These are phyloP conservation scores for Salvia sclarea DNA, from an alignment of 305 asterid genomes.

Conservation along the genomic window DNA sequence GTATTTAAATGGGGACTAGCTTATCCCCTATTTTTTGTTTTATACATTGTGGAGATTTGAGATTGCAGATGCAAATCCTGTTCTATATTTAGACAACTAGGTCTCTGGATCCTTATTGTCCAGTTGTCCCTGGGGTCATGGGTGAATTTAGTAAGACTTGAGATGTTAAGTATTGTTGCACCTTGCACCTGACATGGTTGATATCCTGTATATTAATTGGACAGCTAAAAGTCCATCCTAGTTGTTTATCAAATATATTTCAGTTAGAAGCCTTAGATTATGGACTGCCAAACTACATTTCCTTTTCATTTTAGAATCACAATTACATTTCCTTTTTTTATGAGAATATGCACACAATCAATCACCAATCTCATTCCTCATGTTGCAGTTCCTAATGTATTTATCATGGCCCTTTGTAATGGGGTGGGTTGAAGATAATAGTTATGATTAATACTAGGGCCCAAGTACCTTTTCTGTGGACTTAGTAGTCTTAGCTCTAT, in stretches of 20 bases:
- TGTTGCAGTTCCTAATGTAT: neutral
- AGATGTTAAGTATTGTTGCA: conserved; percentile 14
- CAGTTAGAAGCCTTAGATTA: conserved; percentile 15
- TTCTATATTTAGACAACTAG: conserved; percentile 21
- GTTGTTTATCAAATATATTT: conserved; percentile 1
- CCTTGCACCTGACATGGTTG: conserved; percentile 8
- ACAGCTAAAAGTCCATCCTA: neutral
- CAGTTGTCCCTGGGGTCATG: conserved; percentile 7
- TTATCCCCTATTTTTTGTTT: neutral
- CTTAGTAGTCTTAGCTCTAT: conserved; percentile 11
- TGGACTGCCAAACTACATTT: neutral
- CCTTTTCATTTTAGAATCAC: neutral
- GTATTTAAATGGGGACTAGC: neutral
- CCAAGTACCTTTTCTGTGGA: conserved; percentile 2
- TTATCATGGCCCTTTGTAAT: conserved; percentile 15
- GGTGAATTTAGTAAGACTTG: conserved; percentile 14
- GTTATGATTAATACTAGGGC: conserved; percentile 8
- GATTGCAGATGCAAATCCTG: conserved; percentile 8
- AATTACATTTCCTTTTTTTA: neutral
- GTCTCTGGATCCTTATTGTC: conserved; percentile 21
- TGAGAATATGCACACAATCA: neutral
- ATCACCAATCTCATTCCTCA: neutral
- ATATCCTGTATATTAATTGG: conserved; percentile 11
- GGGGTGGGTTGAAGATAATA: neutral
- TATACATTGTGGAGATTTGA: neutral